Evolutionary conservation across 2,329 filamentous ascomycete species (phyloP).

Genomic region (Fusarium burgessii): DNA sequence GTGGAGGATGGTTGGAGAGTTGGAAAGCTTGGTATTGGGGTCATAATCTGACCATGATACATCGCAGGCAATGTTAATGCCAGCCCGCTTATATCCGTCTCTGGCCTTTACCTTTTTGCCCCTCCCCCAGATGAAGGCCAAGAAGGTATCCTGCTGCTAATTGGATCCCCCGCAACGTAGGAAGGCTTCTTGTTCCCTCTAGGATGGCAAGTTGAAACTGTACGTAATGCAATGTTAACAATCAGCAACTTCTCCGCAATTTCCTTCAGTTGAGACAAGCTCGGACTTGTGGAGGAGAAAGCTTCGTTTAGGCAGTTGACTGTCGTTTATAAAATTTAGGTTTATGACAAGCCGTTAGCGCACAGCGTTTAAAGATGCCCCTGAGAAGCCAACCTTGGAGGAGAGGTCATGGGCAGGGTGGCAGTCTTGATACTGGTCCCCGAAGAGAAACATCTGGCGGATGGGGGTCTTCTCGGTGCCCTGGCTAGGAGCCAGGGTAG

Average conservation of each 20-base stretch:
- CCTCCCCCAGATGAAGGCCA: conserved; percentile 41
- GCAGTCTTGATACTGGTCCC: neutral
- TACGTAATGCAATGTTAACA: conserved; percentile 37
- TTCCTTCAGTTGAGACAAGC: conserved; percentile 19
- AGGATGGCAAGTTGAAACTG: neutral
- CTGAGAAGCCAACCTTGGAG: neutral
- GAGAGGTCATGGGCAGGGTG: neutral
- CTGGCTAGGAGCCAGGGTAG: neutral
- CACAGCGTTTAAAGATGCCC: neutral
- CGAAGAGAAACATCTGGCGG: neutral
- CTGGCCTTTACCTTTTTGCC: conserved; percentile 18
- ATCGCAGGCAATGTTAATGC: neutral
- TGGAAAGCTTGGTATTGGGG: conserved; percentile 32
- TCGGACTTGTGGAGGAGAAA: conserved; percentile 10
- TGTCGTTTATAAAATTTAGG: neutral
- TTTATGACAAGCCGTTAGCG: neutral
- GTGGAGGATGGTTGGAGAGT: conserved; percentile 16
- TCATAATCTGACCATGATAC: conserved; percentile 11
- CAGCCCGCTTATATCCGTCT: conserved; percentile 31
- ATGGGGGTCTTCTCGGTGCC: neutral
- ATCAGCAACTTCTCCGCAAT: conserved; percentile 33
- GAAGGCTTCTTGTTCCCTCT: conserved; percentile 24
- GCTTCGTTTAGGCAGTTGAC: neutral
- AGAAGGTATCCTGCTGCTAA: conserved; percentile 20
- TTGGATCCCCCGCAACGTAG: conserved; percentile 29